Percentiles rank a stretch among this genome's conserved stretches.
Conservation (phyloP, 495 filamentous ascomycete genomes). For the Penicillium nucicola region DNA sequence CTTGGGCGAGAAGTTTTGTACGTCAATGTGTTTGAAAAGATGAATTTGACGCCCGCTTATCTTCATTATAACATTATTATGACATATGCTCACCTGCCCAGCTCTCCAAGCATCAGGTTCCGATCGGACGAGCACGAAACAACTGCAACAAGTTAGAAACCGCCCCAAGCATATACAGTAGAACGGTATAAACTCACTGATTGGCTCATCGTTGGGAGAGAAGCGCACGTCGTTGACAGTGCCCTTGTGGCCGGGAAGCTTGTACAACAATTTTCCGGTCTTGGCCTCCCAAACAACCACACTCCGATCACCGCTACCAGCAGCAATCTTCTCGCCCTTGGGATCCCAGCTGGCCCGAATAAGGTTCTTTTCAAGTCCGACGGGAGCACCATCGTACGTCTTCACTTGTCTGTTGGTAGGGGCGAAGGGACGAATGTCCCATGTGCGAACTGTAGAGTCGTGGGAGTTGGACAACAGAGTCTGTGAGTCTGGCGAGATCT, state of each 20-base stretch:
- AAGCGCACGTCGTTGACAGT: slow-evolving; percentile 95
- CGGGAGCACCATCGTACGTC: slow-evolving; percentile 84
- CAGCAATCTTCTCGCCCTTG: slow-evolving; percentile 81
- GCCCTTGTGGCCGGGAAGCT: slow-evolving; percentile 92
- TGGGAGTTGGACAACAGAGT: slow-evolving; percentile 88
- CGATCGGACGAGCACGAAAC: slow-evolving; percentile 83
- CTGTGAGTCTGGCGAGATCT: slow-evolving; percentile 88
- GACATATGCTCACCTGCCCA: slow-evolving; percentile 50
- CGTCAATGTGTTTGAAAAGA: slow-evolving; percentile 9
- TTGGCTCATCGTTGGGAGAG: slow-evolving; percentile 75
- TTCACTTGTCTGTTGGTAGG: slow-evolving; percentile 77
- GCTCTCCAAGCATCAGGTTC: slow-evolving; percentile 72
- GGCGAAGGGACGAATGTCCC: slow-evolving; percentile 95
- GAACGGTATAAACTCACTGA: slow-evolving; percentile 63
- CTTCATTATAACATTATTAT: slow-evolving; percentile 14
- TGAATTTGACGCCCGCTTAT: slow-evolving; percentile 15
- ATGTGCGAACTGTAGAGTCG: slow-evolving; percentile 89
- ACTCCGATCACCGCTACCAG: slow-evolving; percentile 85
- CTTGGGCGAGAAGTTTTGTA: neutral
- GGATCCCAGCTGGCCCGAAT: slow-evolving; percentile 87
- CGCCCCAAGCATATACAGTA: neutral
- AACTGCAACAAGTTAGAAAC: slow-evolving; percentile 51
- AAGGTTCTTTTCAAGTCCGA: slow-evolving; percentile 88
- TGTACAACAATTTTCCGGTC: slow-evolving; percentile 83
- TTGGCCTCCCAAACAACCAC: slow-evolving; percentile 87